phyloP scores from a whole-genome alignment of 2,329 filamentous ascomycete genomes.

The Chrysoporthe austroafricana region DNA sequence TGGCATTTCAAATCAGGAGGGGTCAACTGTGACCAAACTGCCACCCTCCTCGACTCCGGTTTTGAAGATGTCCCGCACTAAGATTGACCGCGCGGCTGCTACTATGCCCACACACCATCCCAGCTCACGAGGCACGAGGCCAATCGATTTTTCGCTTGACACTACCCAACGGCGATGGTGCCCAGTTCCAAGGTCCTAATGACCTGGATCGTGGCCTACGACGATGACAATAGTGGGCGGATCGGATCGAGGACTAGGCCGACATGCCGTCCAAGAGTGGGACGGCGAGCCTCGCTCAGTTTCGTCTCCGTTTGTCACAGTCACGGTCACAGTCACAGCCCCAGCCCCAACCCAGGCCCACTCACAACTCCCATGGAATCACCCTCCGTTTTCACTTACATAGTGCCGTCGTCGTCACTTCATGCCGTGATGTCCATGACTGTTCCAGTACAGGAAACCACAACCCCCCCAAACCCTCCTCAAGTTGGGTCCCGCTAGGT shows the following conservation, averaged over 20 bases:
- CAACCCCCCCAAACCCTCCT: neutral
- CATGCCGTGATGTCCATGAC: constrained; percentile 22
- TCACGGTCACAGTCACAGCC: neutral
- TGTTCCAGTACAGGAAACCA: constrained; percentile 1
- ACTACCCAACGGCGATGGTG: neutral
- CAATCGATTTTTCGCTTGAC: constrained; percentile 4
- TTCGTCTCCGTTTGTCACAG: constrained; percentile 27
- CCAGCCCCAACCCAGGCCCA: neutral
- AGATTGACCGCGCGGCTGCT: constrained; percentile 1
- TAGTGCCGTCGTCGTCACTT: neutral
- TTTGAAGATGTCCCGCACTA: constrained; percentile 12
- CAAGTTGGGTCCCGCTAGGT: neutral
- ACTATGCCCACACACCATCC: constrained; percentile 13
- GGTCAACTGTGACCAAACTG: neutral
- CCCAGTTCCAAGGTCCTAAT: neutral
- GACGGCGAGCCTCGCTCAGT: constrained; percentile 20
- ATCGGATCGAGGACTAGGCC: neutral
- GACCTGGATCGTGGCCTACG: neutral
- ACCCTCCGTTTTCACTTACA: constrained; percentile 22
- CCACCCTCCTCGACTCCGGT: constrained; percentile 5
- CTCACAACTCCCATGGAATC: neutral
- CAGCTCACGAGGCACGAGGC: neutral
- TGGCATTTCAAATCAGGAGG: constrained; percentile 26
- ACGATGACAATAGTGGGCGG: neutral
- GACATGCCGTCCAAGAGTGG: neutral